A percentile compares a stretch with the other conserved stretches of the same genome.
Conservation (phyloP, 2,329 filamentous ascomycete species). For the Aureobasidium sp. region DNA sequence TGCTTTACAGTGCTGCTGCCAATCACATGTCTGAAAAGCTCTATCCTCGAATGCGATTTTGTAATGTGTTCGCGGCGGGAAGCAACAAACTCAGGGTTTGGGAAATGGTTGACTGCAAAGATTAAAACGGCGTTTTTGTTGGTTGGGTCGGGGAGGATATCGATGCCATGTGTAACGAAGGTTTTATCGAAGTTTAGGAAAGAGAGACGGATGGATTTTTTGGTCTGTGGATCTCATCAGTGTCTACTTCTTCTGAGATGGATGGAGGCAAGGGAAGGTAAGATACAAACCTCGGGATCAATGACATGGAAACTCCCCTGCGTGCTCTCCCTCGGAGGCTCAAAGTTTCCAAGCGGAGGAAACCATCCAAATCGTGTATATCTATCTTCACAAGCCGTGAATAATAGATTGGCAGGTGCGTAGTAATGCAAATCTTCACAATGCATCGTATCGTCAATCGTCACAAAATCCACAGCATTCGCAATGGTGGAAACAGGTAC, state of each 20-base stretch:
- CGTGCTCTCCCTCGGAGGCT: conserved; percentile 30
- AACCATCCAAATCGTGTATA: conserved; percentile 43
- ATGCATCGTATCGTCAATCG: conserved; percentile 39
- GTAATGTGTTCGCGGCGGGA: conserved; percentile 13
- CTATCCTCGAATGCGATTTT: conserved; percentile 40
- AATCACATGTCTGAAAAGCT: conserved; percentile 48
- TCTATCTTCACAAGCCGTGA: conserved; percentile 48
- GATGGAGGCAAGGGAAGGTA: neutral
- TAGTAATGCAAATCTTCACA: conserved; percentile 56
- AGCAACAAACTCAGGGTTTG: conserved; percentile 35
- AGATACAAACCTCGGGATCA: conserved; percentile 39
- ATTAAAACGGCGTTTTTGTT: conserved; percentile 43
- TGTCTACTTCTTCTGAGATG: no score
- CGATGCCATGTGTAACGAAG: conserved; percentile 53
- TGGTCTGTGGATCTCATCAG: no score
- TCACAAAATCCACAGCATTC: conserved; percentile 20
- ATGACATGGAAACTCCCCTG: conserved; percentile 45
- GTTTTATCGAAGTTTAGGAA: conserved; percentile 45
- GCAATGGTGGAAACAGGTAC: neutral
- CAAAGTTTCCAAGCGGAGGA: conserved; percentile 37
- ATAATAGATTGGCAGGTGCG: conserved; percentile 38
- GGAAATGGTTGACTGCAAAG: conserved; percentile 51
- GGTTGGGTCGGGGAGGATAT: conserved; percentile 44
- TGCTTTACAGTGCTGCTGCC: conserved; percentile 35
- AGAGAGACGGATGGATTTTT: conserved; percentile 28